Percentiles rank a stretch among this genome's conserved stretches.
Evolutionary conservation across 805 yeast species (phyloP).

Genomic region (Cyberlindnera xylosilytica): DNA sequence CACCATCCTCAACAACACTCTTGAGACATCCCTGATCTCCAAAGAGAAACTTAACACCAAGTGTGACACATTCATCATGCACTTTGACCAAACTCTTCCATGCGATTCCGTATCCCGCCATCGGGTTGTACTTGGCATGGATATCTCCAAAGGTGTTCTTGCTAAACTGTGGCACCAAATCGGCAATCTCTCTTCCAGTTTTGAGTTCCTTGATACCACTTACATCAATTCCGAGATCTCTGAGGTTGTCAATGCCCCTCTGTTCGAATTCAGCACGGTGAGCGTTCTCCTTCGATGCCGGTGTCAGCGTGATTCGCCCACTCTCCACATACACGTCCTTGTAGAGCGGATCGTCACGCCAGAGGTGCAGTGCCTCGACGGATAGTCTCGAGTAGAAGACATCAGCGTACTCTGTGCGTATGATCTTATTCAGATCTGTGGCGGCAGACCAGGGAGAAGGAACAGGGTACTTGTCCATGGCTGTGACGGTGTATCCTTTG

Average conservation of each 20-base stretch:
- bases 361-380: constrained; percentile 41
- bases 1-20: constrained; percentile 15
- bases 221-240: constrained; percentile 24
- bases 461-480: constrained; percentile 38
- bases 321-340: constrained; percentile 35
- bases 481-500: constrained; percentile 31
- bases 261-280: constrained; percentile 37
- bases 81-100: constrained; percentile 35
- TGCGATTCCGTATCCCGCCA: constrained; percentile 42
- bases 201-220: constrained; percentile 27
- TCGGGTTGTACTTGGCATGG: constrained; percentile 36
- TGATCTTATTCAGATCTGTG: constrained; percentile 46
- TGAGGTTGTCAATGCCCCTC: constrained; percentile 34
- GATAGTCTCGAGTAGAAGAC: constrained; percentile 39
- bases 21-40: constrained; percentile 30
- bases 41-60: constrained; percentile 36
- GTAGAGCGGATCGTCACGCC: constrained; percentile 34
- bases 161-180: constrained; percentile 27
- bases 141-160: constrained; percentile 25
- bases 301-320: constrained; percentile 40
- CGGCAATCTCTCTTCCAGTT: constrained; percentile 32
- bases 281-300: constrained; percentile 28
- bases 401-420: constrained; percentile 46
- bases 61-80: constrained; percentile 25
- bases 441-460: constrained; percentile 48